Percentiles rank a stretch among this genome's conserved stretches.
phyloP scores from a whole-genome alignment of 306 rosid genomes.

The Gynostemma pentaphyllum region DNA sequence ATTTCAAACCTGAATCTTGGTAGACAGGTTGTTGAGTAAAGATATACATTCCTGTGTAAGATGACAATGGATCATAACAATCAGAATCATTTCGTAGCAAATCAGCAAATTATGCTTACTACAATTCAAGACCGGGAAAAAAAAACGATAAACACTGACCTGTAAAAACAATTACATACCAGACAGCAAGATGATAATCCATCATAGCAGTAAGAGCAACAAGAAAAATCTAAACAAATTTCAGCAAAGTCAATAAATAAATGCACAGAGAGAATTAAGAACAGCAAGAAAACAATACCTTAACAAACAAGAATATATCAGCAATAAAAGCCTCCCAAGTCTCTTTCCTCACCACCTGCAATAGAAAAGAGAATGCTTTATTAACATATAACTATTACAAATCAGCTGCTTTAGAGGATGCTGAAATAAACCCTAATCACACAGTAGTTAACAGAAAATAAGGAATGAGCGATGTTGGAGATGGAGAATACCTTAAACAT shows the following conservation, averaged over 20 bases:
- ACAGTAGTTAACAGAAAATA: too few relatives aligned
- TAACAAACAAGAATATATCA: constrained; percentile 54
- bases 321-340: constrained; percentile 69
- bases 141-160: constrained; percentile 49
- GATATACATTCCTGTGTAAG: constrained; percentile 49
- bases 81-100: neutral
- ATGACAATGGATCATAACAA: neutral
- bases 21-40: constrained; percentile 70
- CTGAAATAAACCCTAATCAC: too few relatives aligned
- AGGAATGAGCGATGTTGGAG: neutral
- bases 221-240: constrained; percentile 60
- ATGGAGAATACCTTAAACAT: constrained; percentile 46
- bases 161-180: constrained; percentile 53
- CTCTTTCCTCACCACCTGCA: constrained; percentile 69
- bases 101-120: neutral
- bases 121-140: neutral
- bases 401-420: neutral
- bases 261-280: constrained; percentile 10
- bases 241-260: constrained; percentile 1
- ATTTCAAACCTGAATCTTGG: constrained; percentile 52
- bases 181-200: constrained; percentile 72
- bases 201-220: constrained; percentile 49
- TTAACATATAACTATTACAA: neutral
- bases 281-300: constrained; percentile 33
- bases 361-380: constrained; percentile 11